Evolutionary conservation across 139 green algal species (phyloP).

Genomic region (Yamagishiella unicocca): DNA sequence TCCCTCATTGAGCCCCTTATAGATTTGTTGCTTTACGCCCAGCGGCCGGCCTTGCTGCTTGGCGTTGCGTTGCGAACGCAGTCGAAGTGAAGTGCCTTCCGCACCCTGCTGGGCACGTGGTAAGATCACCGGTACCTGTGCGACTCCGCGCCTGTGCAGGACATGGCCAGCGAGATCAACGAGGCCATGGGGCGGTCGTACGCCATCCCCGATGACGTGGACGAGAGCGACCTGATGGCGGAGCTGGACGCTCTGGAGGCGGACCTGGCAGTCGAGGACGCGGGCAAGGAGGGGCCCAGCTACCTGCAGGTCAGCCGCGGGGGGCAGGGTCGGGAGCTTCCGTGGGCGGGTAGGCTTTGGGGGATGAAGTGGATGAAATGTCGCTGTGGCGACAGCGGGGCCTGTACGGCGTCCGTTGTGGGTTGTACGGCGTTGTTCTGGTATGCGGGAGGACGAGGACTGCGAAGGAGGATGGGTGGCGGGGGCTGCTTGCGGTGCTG

Average conservation of each 20-base stretch:
- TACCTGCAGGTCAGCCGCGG: slow-evolving; percentile 78
- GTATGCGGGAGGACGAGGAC: no score
- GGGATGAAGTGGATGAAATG: background rate
- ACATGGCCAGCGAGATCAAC: slow-evolving; percentile 94
- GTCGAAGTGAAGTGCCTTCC: no score
- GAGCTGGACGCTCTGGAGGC: slow-evolving; percentile 95
- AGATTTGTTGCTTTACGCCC: no score
- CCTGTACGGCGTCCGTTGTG: background rate
- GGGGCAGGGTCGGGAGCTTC: background rate
- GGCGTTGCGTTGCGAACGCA: no score
- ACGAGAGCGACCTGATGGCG: slow-evolving; percentile 97
- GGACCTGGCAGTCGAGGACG: slow-evolving; percentile 67
- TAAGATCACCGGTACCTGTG: no score
- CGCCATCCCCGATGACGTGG: slow-evolving; percentile 94
- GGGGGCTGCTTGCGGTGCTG: no score
- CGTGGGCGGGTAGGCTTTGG: background rate
- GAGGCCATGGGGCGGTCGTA: slow-evolving; percentile 89
- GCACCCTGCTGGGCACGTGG: no score
- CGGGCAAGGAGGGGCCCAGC: slow-evolving; percentile 65
- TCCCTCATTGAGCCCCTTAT: no score
- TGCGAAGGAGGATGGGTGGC: no score
- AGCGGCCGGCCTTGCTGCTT: no score
- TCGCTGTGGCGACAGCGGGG: background rate
- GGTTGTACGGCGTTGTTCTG: background rate
- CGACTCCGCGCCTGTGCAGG: slow-evolving; percentile 71